Evolutionary conservation across 768 basidiomycete species (phyloP).

Genomic region (Lentinula edodes): DNA sequence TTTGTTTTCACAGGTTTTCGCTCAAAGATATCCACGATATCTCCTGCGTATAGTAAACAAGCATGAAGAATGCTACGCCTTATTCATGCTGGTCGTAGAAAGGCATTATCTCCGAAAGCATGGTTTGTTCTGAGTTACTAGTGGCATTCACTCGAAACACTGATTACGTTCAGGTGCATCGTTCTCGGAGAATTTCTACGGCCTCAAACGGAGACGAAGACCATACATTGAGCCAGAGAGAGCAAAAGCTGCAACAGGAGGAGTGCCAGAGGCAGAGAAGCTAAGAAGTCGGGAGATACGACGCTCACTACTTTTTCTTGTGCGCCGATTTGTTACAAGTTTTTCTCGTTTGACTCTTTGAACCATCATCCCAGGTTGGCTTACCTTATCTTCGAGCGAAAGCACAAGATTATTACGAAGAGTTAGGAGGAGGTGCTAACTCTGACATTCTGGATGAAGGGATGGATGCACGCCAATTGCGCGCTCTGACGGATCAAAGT

Average conservation of each 20-base stretch:
- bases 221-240: constrained; percentile 69
- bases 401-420: constrained; percentile 86
- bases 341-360: background rate
- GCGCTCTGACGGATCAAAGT: constrained; percentile 49
- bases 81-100: constrained; percentile 87
- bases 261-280: constrained; percentile 58
- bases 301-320: constrained; percentile 76
- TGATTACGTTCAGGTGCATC: constrained; percentile 62
- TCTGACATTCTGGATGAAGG: constrained; percentile 60
- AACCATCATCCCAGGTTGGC: constrained; percentile 53
- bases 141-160: background rate
- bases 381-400: constrained; percentile 89
- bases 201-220: constrained; percentile 71
- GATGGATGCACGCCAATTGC: constrained; percentile 35
- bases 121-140: constrained; percentile 40
- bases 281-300: constrained; percentile 64
- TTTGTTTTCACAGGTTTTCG: constrained; percentile 64
- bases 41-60: constrained; percentile 85
- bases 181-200: constrained; percentile 95
- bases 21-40: constrained; percentile 91
- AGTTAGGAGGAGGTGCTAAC: constrained; percentile 75
- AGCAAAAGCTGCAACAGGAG: constrained; percentile 60
- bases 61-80: constrained; percentile 95
- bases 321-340: constrained; percentile 28
- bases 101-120: constrained; percentile 84